These are phyloP conservation scores for Pseudocercospora vitis DNA, from an alignment of 2,329 filamentous ascomycete species.

Conservation along the genomic window DNA sequence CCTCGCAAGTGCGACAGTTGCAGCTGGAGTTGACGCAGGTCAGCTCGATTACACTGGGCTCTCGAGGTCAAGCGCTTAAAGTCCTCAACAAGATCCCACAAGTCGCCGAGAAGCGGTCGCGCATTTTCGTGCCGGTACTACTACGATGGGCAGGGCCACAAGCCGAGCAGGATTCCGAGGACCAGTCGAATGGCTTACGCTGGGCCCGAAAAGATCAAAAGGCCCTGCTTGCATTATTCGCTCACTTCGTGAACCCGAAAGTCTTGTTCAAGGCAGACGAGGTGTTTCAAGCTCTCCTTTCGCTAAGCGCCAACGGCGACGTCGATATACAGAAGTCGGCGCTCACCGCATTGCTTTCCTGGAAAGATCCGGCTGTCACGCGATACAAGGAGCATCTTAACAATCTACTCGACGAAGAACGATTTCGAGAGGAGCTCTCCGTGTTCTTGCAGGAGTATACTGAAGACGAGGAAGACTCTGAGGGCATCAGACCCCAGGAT, in stretches of 20 bases:
- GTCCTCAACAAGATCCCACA: constrained; percentile 71
- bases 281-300: constrained; percentile 73
- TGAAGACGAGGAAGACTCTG: constrained; percentile 54
- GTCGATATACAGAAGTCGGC: constrained; percentile 82
- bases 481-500: constrained; percentile 71
- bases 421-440: constrained; percentile 91
- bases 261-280: constrained; percentile 76
- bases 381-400: constrained; percentile 82
- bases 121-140: constrained; percentile 80
- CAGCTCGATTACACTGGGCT: constrained; percentile 23
- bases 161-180: constrained; percentile 20
- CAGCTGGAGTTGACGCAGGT: constrained; percentile 16
- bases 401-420: constrained; percentile 83
- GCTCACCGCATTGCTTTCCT: constrained; percentile 80
- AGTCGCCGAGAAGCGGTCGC: constrained; percentile 82
- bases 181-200: constrained; percentile 17
- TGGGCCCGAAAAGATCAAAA: constrained; percentile 83
- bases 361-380: constrained; percentile 76
- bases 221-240: constrained; percentile 75
- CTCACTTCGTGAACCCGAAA: constrained; percentile 81
- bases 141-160: constrained; percentile 71
- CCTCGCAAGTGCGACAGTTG: constrained; percentile 19
- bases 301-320: constrained; percentile 82
- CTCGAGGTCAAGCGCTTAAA: constrained; percentile 71
- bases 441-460: constrained; percentile 62